Conservation (phyloP, 2,329 filamentous ascomycete genomes). For the Fusarium torulosum region DNA sequence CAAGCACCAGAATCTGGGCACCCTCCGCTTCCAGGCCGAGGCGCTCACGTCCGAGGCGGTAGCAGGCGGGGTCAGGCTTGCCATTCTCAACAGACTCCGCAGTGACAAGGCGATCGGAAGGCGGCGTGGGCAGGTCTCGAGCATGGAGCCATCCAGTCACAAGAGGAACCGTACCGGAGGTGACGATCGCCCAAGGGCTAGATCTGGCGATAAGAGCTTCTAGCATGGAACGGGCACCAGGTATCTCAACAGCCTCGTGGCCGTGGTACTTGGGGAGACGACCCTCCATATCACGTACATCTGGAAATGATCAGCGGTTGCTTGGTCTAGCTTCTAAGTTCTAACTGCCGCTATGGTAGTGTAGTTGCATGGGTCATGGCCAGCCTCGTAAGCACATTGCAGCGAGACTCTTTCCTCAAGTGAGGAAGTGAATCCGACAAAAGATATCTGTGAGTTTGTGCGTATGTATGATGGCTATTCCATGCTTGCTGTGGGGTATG, state of each 20-base stretch:
- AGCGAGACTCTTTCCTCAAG: constrained; percentile 4
- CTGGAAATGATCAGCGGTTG: constrained; percentile 58
- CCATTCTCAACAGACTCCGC: constrained; percentile 81
- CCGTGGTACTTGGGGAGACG: constrained; percentile 82
- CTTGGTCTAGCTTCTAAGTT: constrained; percentile 9
- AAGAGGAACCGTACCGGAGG: constrained; percentile 76
- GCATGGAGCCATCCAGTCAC: constrained; percentile 79
- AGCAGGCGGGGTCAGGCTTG: constrained; percentile 83
- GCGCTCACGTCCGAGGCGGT: constrained; percentile 73
- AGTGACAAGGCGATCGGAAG: constrained; percentile 73
- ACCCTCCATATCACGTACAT: constrained; percentile 83
- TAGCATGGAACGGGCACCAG: constrained; percentile 81
- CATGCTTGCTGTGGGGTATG: not conserved
- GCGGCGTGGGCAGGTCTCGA: constrained; percentile 70
- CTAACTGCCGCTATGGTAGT: constrained; percentile 11
- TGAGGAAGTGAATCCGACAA: constrained; percentile 8
- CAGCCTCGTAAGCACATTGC: constrained; percentile 7
- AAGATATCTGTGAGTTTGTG: not conserved
- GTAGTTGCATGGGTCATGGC: not conserved
- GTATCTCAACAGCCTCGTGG: constrained; percentile 84
- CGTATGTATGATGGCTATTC: not conserved
- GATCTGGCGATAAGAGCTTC: constrained; percentile 70
- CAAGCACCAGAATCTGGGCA: constrained; percentile 77
- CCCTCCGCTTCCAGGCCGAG: constrained; percentile 65
- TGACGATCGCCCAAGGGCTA: constrained; percentile 89